phyloP scores from a whole-genome alignment of 1,139 yeast genomes.

The Zygosaccharomyces sapae region DNA sequence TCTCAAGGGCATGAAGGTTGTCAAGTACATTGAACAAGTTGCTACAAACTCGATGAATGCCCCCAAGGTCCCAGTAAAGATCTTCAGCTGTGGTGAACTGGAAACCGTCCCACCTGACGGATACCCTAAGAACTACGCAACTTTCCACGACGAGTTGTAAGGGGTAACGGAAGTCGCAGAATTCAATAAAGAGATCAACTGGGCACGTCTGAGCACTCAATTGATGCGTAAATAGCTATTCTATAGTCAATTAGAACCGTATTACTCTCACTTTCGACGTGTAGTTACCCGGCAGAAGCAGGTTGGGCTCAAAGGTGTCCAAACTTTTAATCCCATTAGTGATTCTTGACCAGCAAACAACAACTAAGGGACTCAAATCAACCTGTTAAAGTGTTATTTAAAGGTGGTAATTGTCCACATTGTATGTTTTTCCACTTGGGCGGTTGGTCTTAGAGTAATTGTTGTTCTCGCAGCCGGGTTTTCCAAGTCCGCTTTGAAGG shows the following conservation, averaged over 20 bases:
- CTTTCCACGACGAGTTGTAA: constrained; percentile 17
- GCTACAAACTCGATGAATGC: constrained; percentile 48
- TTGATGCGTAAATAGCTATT: not conserved
- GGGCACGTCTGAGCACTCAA: not conserved
- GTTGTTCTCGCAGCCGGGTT: constrained; percentile 8
- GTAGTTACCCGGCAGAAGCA: constrained; percentile 11
- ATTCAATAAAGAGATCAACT: not conserved
- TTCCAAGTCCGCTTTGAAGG: constrained; percentile 9
- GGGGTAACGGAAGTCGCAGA: not conserved
- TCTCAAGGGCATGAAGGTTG: constrained; percentile 61
- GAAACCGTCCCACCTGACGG: constrained; percentile 22
- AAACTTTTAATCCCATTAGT: constrained; percentile 4
- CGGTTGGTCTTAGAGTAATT: constrained; percentile 4
- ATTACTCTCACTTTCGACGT: constrained; percentile 12
- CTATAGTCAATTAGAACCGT: constrained; percentile 5
- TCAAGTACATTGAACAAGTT: constrained; percentile 50
- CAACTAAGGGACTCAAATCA: constrained; percentile 4
- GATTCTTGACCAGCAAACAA: constrained; percentile 5
- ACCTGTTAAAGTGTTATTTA: constrained; percentile 2
- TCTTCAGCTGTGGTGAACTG: constrained; percentile 39
- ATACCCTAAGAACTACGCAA: constrained; percentile 4
- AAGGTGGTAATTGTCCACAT: constrained; percentile 1
- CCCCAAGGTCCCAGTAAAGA: constrained; percentile 51
- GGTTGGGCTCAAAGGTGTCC: constrained; percentile 2
- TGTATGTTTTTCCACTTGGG: constrained; percentile 2